Percentiles rank a stretch among this genome's conserved stretches.
phyloP scores from a whole-genome alignment of 1,284 basidiomycete species.

The Spongispora temasekensis region DNA sequence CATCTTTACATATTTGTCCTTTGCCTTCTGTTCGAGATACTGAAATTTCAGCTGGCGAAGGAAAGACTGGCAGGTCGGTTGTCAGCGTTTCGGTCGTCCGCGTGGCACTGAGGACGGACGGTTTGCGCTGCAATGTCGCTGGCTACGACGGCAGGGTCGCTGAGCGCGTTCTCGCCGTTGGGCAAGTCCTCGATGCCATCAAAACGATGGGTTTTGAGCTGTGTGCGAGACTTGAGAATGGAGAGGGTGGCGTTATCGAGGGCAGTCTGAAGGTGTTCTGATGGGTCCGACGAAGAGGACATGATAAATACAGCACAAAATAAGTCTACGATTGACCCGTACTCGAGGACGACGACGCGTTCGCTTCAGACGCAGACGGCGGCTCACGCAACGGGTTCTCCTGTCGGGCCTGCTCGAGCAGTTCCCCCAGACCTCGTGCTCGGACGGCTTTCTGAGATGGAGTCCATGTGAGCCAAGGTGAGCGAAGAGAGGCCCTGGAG shows the following conservation, averaged over 20 bases:
- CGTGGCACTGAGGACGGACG: slow-evolving; percentile 16
- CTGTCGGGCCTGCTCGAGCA: slow-evolving; percentile 78
- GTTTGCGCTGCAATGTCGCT: slow-evolving; percentile 33
- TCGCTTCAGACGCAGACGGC: slow-evolving; percentile 17
- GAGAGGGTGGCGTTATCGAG: slow-evolving; percentile 29
- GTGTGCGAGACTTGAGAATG: slow-evolving; percentile 25
- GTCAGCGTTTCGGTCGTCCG: neutral
- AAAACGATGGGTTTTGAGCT: slow-evolving; percentile 30
- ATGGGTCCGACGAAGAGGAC: slow-evolving; percentile 24
- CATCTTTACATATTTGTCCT: slow-evolving; percentile 80
- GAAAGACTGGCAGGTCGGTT: slow-evolving; percentile 52
- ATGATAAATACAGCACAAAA: slow-evolving; percentile 11
- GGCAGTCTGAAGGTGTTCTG: slow-evolving; percentile 27
- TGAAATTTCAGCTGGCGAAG: slow-evolving; percentile 85
- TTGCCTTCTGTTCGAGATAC: slow-evolving; percentile 85
- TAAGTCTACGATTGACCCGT: slow-evolving; percentile 10
- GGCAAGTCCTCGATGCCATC: slow-evolving; percentile 31
- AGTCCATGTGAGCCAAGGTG: slow-evolving; percentile 3
- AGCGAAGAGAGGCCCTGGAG: neutral
- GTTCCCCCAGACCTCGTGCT: slow-evolving; percentile 72
- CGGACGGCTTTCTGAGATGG: slow-evolving; percentile 73
- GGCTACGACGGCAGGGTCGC: slow-evolving; percentile 33
- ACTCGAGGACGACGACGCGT: slow-evolving; percentile 8
- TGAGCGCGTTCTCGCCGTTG: slow-evolving; percentile 28
- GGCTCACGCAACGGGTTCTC: slow-evolving; percentile 77